Percentiles rank a stretch among this genome's conserved stretches.
These are phyloP conservation scores for Dactylis glomerata DNA, from an alignment of 176 grass and related monocot genomes.

Conservation along the genomic window DNA sequence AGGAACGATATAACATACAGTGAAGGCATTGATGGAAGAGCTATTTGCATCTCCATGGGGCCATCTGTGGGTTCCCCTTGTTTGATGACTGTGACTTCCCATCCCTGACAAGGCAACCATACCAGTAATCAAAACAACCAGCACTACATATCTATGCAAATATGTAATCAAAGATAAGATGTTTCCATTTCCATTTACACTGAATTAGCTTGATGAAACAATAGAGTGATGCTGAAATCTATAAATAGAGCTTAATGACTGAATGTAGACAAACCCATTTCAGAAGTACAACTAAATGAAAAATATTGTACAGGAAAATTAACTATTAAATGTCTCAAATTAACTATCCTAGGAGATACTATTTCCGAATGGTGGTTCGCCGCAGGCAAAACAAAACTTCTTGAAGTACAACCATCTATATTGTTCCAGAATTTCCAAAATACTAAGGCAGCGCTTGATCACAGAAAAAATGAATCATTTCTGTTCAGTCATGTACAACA, in stretches of 20 bases:
- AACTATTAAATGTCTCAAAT: background rate
- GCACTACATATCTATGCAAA: background rate
- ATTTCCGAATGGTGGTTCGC: background rate
- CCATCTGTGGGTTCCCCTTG: slow-evolving; percentile 83
- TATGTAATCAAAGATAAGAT: background rate
- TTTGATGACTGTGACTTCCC: slow-evolving; percentile 95
- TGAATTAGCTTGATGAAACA: slow-evolving; percentile 25
- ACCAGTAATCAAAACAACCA: slow-evolving; percentile 19
- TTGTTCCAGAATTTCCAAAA: slow-evolving; percentile 11
- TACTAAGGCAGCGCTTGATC: background rate
- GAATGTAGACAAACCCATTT: background rate
- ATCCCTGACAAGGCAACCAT: slow-evolving; percentile 65
- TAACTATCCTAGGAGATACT: slow-evolving; percentile 4
- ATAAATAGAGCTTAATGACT: background rate
- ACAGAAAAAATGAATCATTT: slow-evolving; percentile 1
- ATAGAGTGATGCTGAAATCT: background rate
- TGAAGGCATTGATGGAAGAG: slow-evolving; percentile 98
- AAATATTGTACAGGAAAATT: background rate
- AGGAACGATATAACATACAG: slow-evolving; percentile 87
- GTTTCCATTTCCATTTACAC: background rate
- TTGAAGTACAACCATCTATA: background rate
- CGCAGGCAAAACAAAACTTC: background rate
- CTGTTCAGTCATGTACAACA: slow-evolving; percentile 9
- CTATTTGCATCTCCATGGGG: slow-evolving; percentile 78
- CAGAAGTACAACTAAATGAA: background rate